phyloP scores from a whole-genome alignment of 2,329 filamentous ascomycete genomes.

The Sporothrix sp. region DNA sequence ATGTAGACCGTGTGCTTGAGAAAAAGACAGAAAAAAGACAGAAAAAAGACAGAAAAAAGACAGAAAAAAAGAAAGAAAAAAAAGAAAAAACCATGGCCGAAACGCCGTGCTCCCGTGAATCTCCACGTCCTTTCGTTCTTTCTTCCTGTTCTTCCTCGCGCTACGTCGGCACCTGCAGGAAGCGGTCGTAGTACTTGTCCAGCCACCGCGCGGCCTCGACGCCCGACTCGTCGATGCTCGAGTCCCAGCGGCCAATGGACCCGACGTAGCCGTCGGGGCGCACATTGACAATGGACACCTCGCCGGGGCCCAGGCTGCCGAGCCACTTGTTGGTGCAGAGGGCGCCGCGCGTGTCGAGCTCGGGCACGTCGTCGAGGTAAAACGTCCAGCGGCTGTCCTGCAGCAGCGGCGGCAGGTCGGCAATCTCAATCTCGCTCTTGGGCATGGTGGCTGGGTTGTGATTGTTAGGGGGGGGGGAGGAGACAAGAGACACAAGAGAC shows the following conservation, averaged over 20 bases:
- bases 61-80: neutral
- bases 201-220: conserved; percentile 45
- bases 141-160: neutral
- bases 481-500: neutral
- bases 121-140: neutral
- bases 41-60: too few relatives aligned
- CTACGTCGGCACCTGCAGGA: conserved; percentile 38
- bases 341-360: conserved; percentile 41
- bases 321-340: conserved; percentile 62
- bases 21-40: too few relatives aligned
- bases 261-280: conserved; percentile 68
- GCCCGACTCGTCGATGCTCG: conserved; percentile 40
- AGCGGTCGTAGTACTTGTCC: conserved; percentile 44
- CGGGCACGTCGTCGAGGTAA: conserved; percentile 57
- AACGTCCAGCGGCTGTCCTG: conserved; percentile 61
- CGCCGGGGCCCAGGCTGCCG: conserved; percentile 43
- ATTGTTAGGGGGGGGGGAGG: conserved; percentile 26
- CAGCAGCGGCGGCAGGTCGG: conserved; percentile 51
- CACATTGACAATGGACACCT: conserved; percentile 57
- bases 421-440: conserved; percentile 55
- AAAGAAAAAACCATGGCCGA: neutral
- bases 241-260: conserved; percentile 46
- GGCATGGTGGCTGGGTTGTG: conserved; percentile 43
- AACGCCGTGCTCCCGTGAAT: neutral
- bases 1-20: neutral